Percentiles rank a stretch among this genome's conserved stretches.
Conservation (phyloP, 192 early-diverging fungal species). For the Allomyces macrogynus region DNA sequence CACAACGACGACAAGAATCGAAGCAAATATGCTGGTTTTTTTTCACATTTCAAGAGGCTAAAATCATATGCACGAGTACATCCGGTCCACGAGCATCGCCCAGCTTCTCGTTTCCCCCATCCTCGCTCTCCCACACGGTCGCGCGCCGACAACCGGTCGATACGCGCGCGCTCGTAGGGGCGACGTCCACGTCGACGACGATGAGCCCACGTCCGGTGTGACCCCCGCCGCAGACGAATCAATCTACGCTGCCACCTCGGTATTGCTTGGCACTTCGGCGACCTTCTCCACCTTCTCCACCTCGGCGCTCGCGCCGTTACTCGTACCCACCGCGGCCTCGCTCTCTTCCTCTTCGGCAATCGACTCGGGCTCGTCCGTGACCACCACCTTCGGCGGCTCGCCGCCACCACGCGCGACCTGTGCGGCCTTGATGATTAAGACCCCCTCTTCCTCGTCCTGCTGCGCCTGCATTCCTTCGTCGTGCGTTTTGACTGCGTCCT, state of each 20-base stretch:
- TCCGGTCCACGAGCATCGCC: too few species aligned
- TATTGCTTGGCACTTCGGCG: too few species aligned
- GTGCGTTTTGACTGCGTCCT: not conserved
- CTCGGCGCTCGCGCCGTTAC: not conserved
- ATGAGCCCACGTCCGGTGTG: not conserved
- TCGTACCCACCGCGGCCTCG: too few species aligned
- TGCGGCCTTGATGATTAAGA: not conserved
- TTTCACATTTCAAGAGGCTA: too few species aligned
- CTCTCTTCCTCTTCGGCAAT: too few species aligned
- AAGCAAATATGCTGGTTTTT: too few species aligned
- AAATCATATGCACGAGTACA: too few species aligned
- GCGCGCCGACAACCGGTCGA: not conserved
- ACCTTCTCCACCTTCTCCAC: too few species aligned
- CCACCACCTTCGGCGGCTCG: too few species aligned
- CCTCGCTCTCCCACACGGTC: not conserved
- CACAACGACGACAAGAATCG: too few species aligned
- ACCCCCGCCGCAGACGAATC: not conserved
- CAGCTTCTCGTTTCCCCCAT: conserved; percentile 49
- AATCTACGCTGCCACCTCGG: not conserved
- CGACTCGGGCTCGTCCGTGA: too few species aligned
- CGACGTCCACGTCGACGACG: not conserved
- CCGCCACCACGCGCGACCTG: not conserved
- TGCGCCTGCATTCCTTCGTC: not conserved
- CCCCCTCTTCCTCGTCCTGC: not conserved
- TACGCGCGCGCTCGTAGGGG: not conserved